A percentile compares a stretch with the other conserved stretches of the same genome.
phyloP scores from a whole-genome alignment of 768 basidiomycete genomes.

The Clavaria fumosa region DNA sequence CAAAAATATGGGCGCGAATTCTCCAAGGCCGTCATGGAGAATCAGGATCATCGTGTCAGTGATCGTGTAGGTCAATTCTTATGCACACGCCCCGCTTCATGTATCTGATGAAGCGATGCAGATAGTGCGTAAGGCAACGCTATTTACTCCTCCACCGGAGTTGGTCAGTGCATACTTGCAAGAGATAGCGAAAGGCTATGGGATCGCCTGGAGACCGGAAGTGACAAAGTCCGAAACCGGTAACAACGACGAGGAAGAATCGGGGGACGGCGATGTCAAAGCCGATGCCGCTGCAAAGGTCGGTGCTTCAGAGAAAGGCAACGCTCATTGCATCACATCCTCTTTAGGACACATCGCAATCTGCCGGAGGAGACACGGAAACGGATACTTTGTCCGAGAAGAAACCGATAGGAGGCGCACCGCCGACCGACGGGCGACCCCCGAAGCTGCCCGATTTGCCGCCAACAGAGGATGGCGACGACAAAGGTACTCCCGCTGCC shows the following conservation, averaged over 20 bases:
- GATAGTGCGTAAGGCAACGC: constrained; percentile 61
- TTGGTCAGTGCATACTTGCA: constrained; percentile 79
- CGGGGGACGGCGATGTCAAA: constrained; percentile 16
- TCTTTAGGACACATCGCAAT: no score
- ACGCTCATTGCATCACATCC: no score
- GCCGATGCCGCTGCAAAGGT: no score
- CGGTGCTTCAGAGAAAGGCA: no score
- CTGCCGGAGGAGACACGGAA: no score
- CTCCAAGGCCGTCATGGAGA: constrained; percentile 73
- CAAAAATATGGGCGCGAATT: constrained; percentile 93
- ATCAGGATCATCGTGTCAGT: constrained; percentile 65
- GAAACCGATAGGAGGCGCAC: background rate
- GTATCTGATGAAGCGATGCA: constrained; percentile 14
- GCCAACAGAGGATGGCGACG: constrained; percentile 31
- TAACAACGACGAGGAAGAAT: constrained; percentile 15
- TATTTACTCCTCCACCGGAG: constrained; percentile 51
- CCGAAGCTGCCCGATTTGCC: constrained; percentile 38
- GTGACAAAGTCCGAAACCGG: constrained; percentile 8
- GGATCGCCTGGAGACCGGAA: constrained; percentile 47
- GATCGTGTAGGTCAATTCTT: constrained; percentile 51
- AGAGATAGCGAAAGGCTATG: constrained; percentile 85
- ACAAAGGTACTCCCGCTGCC: constrained; percentile 14
- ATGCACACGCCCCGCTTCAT: background rate
- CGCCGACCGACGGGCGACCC: constrained; percentile 4
- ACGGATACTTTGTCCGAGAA: background rate